Evolutionary conservation across 805 yeast genomes (phyloP).

Genomic region (Kuraishia molischiana): DNA sequence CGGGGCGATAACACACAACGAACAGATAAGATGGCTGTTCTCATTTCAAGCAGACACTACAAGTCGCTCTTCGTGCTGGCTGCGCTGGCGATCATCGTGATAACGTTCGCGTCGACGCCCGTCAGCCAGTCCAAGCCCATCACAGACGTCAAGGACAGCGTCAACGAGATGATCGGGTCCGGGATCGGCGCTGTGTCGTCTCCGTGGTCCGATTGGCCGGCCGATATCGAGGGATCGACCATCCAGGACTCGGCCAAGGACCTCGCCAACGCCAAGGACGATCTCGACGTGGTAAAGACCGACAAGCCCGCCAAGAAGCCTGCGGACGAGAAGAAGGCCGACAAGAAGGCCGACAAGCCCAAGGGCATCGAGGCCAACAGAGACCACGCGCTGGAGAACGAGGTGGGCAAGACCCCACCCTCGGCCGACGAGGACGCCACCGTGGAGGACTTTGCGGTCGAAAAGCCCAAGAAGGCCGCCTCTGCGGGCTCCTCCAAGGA

Average conservation of each 20-base stretch:
- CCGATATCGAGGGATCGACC: not conserved
- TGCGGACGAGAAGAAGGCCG: not conserved
- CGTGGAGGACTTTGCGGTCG: not conserved
- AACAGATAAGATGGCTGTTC: not conserved
- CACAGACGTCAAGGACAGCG: not conserved
- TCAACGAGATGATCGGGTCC: not conserved
- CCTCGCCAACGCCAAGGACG: not conserved
- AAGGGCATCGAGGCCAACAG: not conserved
- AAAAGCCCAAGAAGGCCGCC: not conserved
- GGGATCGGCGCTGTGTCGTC: not conserved
- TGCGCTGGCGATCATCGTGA: not conserved
- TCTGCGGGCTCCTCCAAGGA: constrained; percentile 16
- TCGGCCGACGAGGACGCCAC: not conserved
- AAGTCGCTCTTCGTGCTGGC: not conserved
- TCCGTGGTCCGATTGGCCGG: not conserved
- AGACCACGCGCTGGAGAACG: constrained; percentile 3
- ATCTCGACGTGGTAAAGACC: not conserved
- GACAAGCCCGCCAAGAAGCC: not conserved
- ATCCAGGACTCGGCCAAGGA: not conserved
- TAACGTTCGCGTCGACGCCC: not conserved
- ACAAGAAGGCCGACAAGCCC: not conserved
- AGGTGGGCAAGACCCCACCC: constrained; percentile 1
- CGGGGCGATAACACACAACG: too few relatives aligned
- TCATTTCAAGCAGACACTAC: not conserved
- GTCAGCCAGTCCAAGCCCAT: not conserved